These are phyloP conservation scores for Aristolochia californica DNA, from an alignment of 164 flowering plant genomes.

Conservation along the genomic window DNA sequence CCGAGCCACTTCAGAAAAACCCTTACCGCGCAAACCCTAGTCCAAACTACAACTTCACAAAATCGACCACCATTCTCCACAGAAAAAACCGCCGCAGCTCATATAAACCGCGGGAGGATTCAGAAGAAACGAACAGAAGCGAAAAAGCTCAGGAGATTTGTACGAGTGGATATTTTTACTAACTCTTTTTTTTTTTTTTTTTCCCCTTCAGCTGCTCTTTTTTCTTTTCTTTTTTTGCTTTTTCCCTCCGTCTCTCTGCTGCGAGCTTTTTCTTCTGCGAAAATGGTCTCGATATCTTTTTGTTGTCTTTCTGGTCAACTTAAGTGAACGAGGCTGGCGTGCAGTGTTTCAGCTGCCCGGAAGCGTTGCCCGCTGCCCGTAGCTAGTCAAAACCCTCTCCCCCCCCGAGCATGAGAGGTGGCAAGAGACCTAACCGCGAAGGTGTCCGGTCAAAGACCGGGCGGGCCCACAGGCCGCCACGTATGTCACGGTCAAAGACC, in stretches of 20 bases:
- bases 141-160: not conserved
- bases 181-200: not conserved
- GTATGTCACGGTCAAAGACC: conserved; percentile 1
- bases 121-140: not conserved
- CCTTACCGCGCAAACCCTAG: conserved; percentile 13
- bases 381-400: conserved; percentile 6
- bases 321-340: conserved; percentile 22
- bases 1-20: conserved; percentile 7
- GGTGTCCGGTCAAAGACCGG: conserved; percentile 1
- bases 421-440: conserved; percentile 1
- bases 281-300: conserved; percentile 15
- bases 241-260: conserved; percentile 5
- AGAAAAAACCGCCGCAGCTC: not conserved
- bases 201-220: not conserved
- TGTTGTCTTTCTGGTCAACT: conserved; percentile 17
- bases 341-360: conserved; percentile 17
- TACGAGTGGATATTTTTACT: conserved; percentile 4
- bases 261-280: not conserved
- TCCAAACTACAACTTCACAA: not conserved
- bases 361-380: conserved; percentile 15
- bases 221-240: not conserved
- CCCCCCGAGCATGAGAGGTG: not conserved
- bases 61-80: conserved; percentile 17
- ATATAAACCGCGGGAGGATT: conserved; percentile 8
- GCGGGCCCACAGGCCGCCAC: not conserved